These are phyloP conservation scores for Davidsoniella virescens DNA, from an alignment of 2,329 filamentous ascomycete species.

Conservation along the genomic window DNA sequence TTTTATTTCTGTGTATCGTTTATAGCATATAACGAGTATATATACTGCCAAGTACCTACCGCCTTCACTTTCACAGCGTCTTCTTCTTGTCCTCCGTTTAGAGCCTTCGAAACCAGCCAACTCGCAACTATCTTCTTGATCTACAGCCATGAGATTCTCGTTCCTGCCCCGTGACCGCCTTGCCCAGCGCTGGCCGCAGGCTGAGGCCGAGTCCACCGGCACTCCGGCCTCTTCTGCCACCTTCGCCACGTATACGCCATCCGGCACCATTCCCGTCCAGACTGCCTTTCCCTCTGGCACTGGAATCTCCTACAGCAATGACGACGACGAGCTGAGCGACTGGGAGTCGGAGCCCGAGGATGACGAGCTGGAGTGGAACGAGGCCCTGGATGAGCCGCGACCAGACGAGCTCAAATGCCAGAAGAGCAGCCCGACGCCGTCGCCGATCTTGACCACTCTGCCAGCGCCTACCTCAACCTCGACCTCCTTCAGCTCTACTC, in stretches of 20 bases:
- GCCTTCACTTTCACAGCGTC: background rate
- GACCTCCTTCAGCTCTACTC: background rate
- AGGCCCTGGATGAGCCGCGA: background rate
- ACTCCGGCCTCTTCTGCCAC: background rate
- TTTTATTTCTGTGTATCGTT: background rate
- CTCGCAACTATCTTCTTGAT: background rate
- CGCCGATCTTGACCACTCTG: background rate
- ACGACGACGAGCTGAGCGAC: slow-evolving; percentile 6
- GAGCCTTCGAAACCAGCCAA: background rate
- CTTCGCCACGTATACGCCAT: background rate
- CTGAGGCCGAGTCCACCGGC: background rate
- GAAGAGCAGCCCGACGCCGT: background rate
- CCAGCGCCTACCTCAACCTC: background rate
- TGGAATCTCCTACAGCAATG: background rate
- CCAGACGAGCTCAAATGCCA: slow-evolving; percentile 2
- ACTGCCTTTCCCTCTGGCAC: background rate
- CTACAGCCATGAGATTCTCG: slow-evolving; percentile 8
- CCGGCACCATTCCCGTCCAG: background rate
- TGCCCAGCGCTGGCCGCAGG: slow-evolving; percentile 2
- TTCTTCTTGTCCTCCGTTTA: background rate
- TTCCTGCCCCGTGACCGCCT: slow-evolving; percentile 2
- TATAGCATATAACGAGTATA: too few relatives aligned
- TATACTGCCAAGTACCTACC: too few relatives aligned
- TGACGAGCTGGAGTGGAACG: slow-evolving; percentile 6
- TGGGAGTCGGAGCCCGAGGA: slow-evolving; percentile 11